Percentiles rank a stretch among this genome's conserved stretches.
phyloP scores from a whole-genome alignment of 345 rosid genomes.

The Ailanthus altissimus region DNA sequence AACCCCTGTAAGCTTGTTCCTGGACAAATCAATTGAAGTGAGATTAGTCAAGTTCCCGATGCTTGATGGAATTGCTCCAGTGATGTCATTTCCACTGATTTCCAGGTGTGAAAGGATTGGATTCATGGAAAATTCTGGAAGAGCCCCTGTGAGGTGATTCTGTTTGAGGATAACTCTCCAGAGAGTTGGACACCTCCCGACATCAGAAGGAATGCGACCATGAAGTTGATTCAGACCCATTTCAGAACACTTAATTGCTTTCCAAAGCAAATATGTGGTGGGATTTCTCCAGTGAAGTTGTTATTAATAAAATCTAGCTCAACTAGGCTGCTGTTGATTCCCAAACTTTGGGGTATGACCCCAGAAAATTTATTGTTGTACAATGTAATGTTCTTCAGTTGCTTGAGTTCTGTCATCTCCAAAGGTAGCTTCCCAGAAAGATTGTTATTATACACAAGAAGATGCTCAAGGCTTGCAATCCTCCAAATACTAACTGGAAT shows the following conservation, averaged over 20 bases:
- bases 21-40: constrained; percentile 51
- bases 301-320: constrained; percentile 65
- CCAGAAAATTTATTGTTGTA: constrained; percentile 63
- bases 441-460: constrained; percentile 60
- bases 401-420: constrained; percentile 61
- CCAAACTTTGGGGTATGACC: constrained; percentile 58
- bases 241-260: constrained; percentile 48
- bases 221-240: constrained; percentile 62
- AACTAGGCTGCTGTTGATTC: constrained; percentile 63
- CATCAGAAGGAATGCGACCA: constrained; percentile 58
- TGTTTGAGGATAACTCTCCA: constrained; percentile 59
- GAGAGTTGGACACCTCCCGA: constrained; percentile 58
- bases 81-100: constrained; percentile 54
- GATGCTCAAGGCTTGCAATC: constrained; percentile 49
- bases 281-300: constrained; percentile 63
- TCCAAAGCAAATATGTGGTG: constrained; percentile 67
- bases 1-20: constrained; percentile 56
- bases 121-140: constrained; percentile 59
- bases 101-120: constrained; percentile 49
- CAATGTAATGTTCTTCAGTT: constrained; percentile 49
- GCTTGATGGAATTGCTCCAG: constrained; percentile 61
- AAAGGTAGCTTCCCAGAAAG: constrained; percentile 70
- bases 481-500: constrained; percentile 73
- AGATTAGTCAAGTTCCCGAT: constrained; percentile 53
- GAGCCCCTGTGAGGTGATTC: constrained; percentile 53